Conservation (phyloP, 305 asterid species). For the Fraxinus ornus region DNA sequence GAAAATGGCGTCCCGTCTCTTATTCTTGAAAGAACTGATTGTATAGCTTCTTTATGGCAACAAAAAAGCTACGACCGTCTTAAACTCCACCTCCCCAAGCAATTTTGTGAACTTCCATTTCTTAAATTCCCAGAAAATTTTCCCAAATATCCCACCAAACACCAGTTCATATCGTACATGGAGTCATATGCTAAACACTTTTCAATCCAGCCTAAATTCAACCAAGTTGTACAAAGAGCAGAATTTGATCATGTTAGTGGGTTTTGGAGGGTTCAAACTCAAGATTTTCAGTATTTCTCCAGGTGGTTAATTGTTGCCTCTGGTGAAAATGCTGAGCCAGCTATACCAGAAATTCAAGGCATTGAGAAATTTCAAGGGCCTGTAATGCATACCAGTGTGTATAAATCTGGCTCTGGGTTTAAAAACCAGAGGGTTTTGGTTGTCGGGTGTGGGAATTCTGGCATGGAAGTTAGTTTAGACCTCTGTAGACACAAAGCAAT, state of each 20-base stretch:
- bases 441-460: conserved; percentile 91
- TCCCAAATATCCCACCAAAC: conserved; percentile 76
- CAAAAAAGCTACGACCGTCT: conserved; percentile 70
- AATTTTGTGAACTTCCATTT: conserved; percentile 70
- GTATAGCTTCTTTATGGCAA: conserved; percentile 88
- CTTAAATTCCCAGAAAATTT: conserved; percentile 51
- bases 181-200: conserved; percentile 63
- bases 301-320: conserved; percentile 81
- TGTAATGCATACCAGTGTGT: conserved; percentile 62
- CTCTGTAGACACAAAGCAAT: conserved; percentile 63
- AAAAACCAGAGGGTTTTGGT: conserved; percentile 56
- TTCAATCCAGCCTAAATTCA: conserved; percentile 53
- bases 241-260: conserved; percentile 40
- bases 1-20: conserved; percentile 54
- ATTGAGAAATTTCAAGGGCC: conserved; percentile 50
- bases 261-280: conserved; percentile 56
- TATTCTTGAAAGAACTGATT: conserved; percentile 68
- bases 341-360: conserved; percentile 59
- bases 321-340: conserved; percentile 91
- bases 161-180: conserved; percentile 72
- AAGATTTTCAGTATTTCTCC: conserved; percentile 36
- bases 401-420: conserved; percentile 61
- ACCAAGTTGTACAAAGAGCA: conserved; percentile 43
- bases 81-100: conserved; percentile 76
- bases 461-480: conserved; percentile 93